phyloP scores from a whole-genome alignment of 345 rosid genomes.

The Lepidium didymum region DNA sequence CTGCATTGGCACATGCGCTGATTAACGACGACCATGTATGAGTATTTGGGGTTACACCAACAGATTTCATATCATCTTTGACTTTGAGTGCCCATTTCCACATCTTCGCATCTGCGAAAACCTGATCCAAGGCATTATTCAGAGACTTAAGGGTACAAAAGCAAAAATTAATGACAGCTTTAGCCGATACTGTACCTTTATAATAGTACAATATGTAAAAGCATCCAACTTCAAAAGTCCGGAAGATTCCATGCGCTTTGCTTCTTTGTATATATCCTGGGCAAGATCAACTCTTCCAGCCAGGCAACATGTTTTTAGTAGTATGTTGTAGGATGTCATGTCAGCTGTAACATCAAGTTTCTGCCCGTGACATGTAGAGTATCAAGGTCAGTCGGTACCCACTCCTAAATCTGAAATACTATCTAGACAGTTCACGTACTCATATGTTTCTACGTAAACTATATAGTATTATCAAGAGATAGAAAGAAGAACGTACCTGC shows the following conservation, averaged over 20 bases:
- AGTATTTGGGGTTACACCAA: conserved; percentile 66
- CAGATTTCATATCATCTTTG: conserved; percentile 77
- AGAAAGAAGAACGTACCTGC: conserved; percentile 46
- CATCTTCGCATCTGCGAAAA: conserved; percentile 79
- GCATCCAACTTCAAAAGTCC: conserved; percentile 68
- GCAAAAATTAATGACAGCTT: not conserved
- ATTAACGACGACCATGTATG: conserved; percentile 88
- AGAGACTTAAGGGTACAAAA: not conserved
- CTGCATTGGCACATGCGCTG: conserved; percentile 87
- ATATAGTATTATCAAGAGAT: not conserved
- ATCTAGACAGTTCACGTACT: conserved; percentile 1
- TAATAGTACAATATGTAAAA: conserved; percentile 84
- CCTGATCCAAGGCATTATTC: conserved; percentile 39
- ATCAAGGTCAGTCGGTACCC: not conserved
- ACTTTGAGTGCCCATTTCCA: conserved; percentile 82
- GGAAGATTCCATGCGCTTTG: conserved; percentile 58
- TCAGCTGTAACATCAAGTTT: conserved; percentile 57
- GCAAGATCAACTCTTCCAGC: conserved; percentile 83
- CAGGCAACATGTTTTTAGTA: conserved; percentile 82
- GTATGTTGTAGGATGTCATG: conserved; percentile 79
- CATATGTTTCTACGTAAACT: not conserved
- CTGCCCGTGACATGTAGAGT: conserved; percentile 39
- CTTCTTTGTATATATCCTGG: conserved; percentile 69
- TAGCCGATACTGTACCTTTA: conserved; percentile 48
- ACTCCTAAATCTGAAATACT: not conserved